These are phyloP conservation scores for Erodium chrysanthum DNA, from an alignment of 441 rosid species.

Conservation along the genomic window DNA sequence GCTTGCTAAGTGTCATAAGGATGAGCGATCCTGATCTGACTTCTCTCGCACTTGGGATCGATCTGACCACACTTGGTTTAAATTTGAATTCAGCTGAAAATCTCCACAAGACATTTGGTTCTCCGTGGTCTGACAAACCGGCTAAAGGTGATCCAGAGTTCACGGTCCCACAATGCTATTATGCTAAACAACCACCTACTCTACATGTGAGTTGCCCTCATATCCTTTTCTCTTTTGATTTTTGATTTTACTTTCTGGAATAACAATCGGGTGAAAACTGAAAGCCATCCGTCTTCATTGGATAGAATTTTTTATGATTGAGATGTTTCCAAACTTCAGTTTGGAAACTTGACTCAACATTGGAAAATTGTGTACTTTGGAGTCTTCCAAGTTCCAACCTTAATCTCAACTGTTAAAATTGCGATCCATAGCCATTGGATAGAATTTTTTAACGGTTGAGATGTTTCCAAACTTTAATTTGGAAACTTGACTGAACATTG, in stretches of 20 bases:
- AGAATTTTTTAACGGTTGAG: too few relatives aligned
- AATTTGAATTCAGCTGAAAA: conserved; percentile 76
- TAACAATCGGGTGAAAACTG: too few relatives aligned
- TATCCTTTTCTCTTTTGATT: conserved; percentile 5
- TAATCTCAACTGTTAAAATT: too few relatives aligned
- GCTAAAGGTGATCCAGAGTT: conserved; percentile 87
- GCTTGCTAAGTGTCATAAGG: conserved; percentile 66
- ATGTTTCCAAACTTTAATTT: too few relatives aligned
- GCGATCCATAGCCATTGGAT: too few relatives aligned
- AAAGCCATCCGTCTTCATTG: too few relatives aligned
- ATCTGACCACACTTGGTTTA: conserved; percentile 76
- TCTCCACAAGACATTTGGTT: conserved; percentile 84
- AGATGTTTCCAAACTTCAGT: too few relatives aligned
- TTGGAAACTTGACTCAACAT: too few relatives aligned
- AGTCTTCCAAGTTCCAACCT: too few relatives aligned
- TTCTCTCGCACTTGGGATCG: conserved; percentile 88
- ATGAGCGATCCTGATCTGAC: conserved; percentile 79
- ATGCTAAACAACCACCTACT: conserved; percentile 59
- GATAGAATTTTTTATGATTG: too few relatives aligned
- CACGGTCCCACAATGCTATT: conserved; percentile 75
- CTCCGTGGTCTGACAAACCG: conserved; percentile 96
- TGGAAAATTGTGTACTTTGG: too few relatives aligned
- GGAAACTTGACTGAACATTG: too few relatives aligned
- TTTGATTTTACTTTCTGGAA: neutral
- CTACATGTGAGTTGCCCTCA: conserved; percentile 48